Conservation (phyloP, 2,329 filamentous ascomycete species). For the Aureobasidium sp. region DNA sequence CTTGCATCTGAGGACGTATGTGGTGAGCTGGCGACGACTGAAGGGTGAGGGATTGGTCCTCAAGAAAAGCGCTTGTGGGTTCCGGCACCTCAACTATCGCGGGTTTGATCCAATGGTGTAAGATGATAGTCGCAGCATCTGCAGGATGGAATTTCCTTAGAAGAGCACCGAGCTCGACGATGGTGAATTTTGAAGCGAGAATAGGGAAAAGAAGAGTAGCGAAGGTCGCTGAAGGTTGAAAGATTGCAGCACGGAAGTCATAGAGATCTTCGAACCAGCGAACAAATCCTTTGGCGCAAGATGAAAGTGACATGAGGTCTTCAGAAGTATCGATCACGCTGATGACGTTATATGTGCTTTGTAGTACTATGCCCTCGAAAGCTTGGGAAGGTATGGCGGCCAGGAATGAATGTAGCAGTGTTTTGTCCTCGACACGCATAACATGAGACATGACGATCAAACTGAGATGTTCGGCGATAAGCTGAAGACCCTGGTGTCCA, state of each 20-base stretch:
- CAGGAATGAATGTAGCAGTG: too few species aligned
- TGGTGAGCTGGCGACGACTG: background rate
- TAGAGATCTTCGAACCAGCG: background rate
- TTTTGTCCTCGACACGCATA: too few species aligned
- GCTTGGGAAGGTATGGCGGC: background rate
- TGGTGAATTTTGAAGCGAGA: background rate
- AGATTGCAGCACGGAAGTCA: background rate
- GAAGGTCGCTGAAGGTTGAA: background rate
- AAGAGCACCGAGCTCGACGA: background rate
- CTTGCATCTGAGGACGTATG: background rate
- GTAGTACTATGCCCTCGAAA: background rate
- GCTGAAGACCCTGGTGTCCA: background rate
- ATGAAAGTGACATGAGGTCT: too few species aligned
- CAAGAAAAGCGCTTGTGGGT: background rate
- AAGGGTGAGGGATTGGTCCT: background rate
- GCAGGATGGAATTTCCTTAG: background rate
- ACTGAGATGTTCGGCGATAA: background rate
- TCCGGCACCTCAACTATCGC: slow-evolving; percentile 18
- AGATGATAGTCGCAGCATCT: background rate
- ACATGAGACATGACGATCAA: background rate
- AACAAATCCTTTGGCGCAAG: background rate
- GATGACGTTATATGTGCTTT: background rate
- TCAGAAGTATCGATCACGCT: background rate
- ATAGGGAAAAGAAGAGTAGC: background rate
- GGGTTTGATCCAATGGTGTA: slow-evolving; percentile 9